Conservation (phyloP, 805 yeast genomes). For the Wickerhamiella australiensis region DNA sequence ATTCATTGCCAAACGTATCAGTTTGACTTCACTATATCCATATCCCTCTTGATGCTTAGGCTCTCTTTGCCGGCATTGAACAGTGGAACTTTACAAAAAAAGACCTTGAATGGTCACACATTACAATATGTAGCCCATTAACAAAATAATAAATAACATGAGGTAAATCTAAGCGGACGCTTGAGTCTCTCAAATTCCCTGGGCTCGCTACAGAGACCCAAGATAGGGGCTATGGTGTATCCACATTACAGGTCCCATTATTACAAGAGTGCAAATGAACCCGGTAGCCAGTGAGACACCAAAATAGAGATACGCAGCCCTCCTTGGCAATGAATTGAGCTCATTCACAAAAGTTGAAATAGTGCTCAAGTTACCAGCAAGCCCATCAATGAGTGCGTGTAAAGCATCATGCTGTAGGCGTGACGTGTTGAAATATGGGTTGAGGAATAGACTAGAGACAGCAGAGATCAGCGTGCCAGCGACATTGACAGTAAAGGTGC, state of each 20-base stretch:
- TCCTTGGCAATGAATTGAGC: conserved; percentile 32
- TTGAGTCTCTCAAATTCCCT: no score
- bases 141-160: no score
- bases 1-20: conserved; percentile 43
- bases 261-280: conserved; percentile 41
- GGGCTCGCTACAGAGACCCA: no score
- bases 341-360: conserved; percentile 71
- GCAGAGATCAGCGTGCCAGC: conserved; percentile 37
- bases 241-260: conserved; percentile 68
- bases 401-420: conserved; percentile 32
- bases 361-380: conserved; percentile 61
- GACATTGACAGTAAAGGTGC: conserved; percentile 41
- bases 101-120: no score
- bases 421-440: conserved; percentile 35
- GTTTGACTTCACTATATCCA: conserved; percentile 1
- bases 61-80: no score
- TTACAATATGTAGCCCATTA: no score
- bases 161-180: no score
- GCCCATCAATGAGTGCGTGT: conserved; percentile 48
- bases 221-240: conserved; percentile 12
- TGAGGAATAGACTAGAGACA: conserved; percentile 32
- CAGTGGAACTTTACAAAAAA: no score
- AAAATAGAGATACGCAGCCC: conserved; percentile 41
- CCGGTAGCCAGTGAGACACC: conserved; percentile 35
- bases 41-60: background rate